Percentiles rank a stretch among this genome's conserved stretches.
These are phyloP conservation scores for Dryadomyces quercus-mongolicae DNA, from an alignment of 2,329 filamentous ascomycete genomes.

Conservation along the genomic window DNA sequence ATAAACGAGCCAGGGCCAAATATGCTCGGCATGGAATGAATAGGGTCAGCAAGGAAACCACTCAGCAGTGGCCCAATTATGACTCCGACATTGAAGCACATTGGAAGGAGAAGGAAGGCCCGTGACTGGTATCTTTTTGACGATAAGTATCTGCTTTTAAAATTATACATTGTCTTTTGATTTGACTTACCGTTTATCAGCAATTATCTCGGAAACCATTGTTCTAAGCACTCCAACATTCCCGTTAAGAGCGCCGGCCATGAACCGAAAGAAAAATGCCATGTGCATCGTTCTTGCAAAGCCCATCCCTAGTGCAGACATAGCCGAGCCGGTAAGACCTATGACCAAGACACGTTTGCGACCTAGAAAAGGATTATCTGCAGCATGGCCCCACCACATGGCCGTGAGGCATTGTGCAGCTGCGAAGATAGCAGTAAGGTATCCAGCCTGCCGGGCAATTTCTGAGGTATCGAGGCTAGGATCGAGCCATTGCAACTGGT, in stretches of 20 bases:
- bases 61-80: conserved; percentile 1
- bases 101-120: conserved; percentile 1
- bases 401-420: conserved; percentile 1
- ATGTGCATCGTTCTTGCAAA: not conserved
- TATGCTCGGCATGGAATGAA: not conserved
- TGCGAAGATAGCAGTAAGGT: conserved; percentile 1
- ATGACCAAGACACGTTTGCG: conserved; percentile 1
- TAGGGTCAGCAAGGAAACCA: not conserved
- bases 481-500: conserved; percentile 1
- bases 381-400: conserved; percentile 1
- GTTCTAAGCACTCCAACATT: conserved; percentile 1
- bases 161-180: not conserved
- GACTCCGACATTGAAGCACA: conserved; percentile 3
- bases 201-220: not conserved
- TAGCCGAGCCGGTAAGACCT: not conserved
- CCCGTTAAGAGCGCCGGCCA: not conserved
- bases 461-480: not conserved
- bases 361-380: not conserved
- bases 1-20: not conserved
- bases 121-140: not conserved
- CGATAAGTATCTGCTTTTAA: not conserved
- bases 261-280: not conserved
- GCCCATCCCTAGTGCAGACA: conserved; percentile 1
- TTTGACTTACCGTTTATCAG: not conserved
- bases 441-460: not conserved